These are phyloP conservation scores for Aspergillus carbonarius DNA, from an alignment of 2,329 filamentous ascomycete species.

Conservation along the genomic window DNA sequence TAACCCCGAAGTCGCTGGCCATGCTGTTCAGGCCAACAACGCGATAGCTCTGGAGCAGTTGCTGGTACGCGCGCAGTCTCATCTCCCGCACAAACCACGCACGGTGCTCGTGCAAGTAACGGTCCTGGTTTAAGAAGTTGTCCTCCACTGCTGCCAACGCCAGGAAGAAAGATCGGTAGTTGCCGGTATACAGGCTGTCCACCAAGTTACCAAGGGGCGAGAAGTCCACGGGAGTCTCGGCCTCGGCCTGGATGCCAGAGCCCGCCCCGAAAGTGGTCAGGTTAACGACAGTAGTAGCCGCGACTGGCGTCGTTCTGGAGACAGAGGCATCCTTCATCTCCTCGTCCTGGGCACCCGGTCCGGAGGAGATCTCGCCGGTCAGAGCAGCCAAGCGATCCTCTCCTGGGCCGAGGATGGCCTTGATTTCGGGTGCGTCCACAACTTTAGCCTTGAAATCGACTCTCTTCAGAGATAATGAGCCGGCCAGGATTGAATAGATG, in stretches of 20 bases:
- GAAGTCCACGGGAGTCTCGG: constrained; percentile 84
- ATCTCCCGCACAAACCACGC: constrained; percentile 98
- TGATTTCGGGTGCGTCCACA: constrained; percentile 96
- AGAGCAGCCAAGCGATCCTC: constrained; percentile 85
- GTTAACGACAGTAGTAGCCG: constrained; percentile 75
- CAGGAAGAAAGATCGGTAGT: constrained; percentile 92
- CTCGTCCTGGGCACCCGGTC: constrained; percentile 73
- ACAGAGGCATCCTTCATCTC: constrained; percentile 66
- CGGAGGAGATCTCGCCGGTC: constrained; percentile 75
- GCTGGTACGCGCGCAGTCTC: constrained; percentile 93
- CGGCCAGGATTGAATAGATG: constrained; percentile 91
- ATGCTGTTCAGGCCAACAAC: constrained; percentile 97
- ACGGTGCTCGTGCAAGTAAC: constrained; percentile 93
- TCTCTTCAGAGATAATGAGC: constrained; percentile 89
- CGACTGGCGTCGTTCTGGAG: constrained; percentile 51
- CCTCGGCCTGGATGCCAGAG: constrained; percentile 66
- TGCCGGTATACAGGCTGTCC: constrained; percentile 85
- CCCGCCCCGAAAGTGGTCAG: constrained; percentile 76
- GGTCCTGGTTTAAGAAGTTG: constrained; percentile 88
- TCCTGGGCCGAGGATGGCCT: constrained; percentile 86
- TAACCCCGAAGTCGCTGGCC: constrained; percentile 95
- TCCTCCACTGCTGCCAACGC: constrained; percentile 88
- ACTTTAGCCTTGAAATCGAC: constrained; percentile 99
- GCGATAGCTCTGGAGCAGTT: constrained; percentile 94
- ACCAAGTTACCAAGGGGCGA: constrained; percentile 83